Evolutionary conservation across 2,329 filamentous ascomycete genomes (phyloP).

Genomic region (Tolypocladium nubicola): DNA sequence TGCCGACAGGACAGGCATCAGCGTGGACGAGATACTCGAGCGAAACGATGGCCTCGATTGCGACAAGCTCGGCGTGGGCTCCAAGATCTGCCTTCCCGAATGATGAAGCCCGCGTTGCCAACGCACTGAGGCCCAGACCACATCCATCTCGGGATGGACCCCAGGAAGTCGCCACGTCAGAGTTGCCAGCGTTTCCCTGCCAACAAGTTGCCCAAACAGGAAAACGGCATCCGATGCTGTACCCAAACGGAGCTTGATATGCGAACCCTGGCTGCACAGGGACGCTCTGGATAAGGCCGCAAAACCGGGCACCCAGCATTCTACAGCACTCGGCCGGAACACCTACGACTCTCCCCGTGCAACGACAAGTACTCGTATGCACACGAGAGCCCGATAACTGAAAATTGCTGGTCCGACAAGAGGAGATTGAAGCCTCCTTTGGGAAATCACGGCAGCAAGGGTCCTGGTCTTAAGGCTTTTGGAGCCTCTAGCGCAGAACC

Average conservation of each 20-base stretch:
- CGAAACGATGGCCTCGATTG: conserved; percentile 38
- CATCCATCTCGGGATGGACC: not conserved
- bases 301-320: not conserved
- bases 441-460: not conserved
- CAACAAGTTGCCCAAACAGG: not conserved
- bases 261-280: too few relatives aligned
- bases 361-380: too few relatives aligned
- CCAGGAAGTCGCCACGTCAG: not conserved
- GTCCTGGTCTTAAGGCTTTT: not conserved
- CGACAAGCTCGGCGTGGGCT: conserved; percentile 29
- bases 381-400: not conserved
- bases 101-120: not conserved
- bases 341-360: not conserved
- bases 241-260: not conserved
- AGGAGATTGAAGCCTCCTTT: not conserved
- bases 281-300: not conserved
- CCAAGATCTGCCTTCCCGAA: conserved; percentile 32
- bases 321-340: not conserved
- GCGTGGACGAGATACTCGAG: conserved; percentile 33
- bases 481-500: not conserved
- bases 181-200: not conserved
- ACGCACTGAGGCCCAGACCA: not conserved
- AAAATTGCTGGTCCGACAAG: not conserved
- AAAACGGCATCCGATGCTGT: not conserved
- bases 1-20: conserved; percentile 28